Evolutionary conservation across 768 basidiomycete genomes (phyloP), one percentile per base, ranked within the genome.

Genomic region (Leccinellum luteum): DNA sequence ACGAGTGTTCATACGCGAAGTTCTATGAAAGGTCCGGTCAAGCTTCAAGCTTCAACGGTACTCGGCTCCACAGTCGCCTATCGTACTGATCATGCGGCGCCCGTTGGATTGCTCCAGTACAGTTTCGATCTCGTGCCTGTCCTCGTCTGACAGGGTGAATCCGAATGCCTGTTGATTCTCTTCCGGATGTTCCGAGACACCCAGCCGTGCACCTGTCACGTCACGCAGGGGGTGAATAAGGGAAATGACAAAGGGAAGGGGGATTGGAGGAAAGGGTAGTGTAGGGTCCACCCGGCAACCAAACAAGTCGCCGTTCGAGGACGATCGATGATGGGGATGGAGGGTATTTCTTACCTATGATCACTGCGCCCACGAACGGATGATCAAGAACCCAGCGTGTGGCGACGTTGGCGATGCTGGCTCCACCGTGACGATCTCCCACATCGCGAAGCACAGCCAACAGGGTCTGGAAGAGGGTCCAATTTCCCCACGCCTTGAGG

Each of bases 31-130:
- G 19, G 19, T 43, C 41, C 4, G n/a, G 3, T 43, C 12, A 19
- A 19, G 10, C 38, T 4, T 10, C 38, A 34, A 34, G 31, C 8
- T 14, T 64, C 49, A 64, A 30, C 91, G 86, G 73, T 93, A 93
- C 75, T 93, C 90, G 6, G 86, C 85, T 38, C 91, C 90, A 69
- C 91, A 93, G 70, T 93, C 91, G 10, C 90, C 90, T 58, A 93
- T 85, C 27, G 78, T 77, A 6, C 76, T 80, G 54, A 90, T 87
- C 69, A 92, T 78, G 23, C 68, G 78, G 44, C 82, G 73, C 4
- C 86, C 82, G 35, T 84, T 81, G n/a, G 87, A 90, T 44, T 75
- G 79, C 3, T 69, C 75, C 13, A 92, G 72, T 25, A 92, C 83
- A 2, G 69, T 73, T 56, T 89, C 85, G 60, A 93, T 89, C n/a